phyloP scores from a whole-genome alignment of 345 rosid species.

The Arabidopsis thaliana region DNA sequence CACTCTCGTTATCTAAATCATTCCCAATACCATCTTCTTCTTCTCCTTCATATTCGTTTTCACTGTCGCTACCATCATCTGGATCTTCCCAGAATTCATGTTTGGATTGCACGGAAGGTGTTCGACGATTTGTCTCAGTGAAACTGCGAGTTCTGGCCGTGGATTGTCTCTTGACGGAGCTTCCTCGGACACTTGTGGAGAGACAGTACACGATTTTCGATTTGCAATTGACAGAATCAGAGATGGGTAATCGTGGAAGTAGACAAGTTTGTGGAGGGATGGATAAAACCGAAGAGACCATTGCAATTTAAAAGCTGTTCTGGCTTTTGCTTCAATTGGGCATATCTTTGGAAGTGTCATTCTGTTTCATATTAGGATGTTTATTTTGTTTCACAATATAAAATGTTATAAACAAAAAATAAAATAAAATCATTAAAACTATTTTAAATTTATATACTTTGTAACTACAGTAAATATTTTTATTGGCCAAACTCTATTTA shows the following conservation, averaged over 20 bases:
- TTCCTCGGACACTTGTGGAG: conserved; percentile 8
- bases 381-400: too few relatives aligned
- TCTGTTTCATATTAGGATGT: too few relatives aligned
- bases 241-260: not conserved
- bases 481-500: too few relatives aligned
- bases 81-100: conserved; percentile 68
- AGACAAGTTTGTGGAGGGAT: conserved; percentile 32
- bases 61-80: conserved; percentile 64
- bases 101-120: conserved; percentile 40
- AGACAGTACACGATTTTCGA: conserved; percentile 7
- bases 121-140: conserved; percentile 46
- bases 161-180: conserved; percentile 5
- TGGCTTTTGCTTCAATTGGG: not conserved
- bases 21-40: conserved; percentile 46
- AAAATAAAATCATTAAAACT: too few relatives aligned
- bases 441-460: too few relatives aligned
- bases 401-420: too few relatives aligned
- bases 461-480: too few relatives aligned
- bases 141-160: conserved; percentile 10
- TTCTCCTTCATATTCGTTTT: conserved; percentile 48
- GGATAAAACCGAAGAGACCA: conserved; percentile 42
- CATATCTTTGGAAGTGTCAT: not conserved
- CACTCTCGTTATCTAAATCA: conserved; percentile 57
- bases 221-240: not conserved
- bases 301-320: not conserved